phyloP scores from a whole-genome alignment of 2,329 filamentous ascomycete genomes.

The Rugonectria rugulosa region DNA sequence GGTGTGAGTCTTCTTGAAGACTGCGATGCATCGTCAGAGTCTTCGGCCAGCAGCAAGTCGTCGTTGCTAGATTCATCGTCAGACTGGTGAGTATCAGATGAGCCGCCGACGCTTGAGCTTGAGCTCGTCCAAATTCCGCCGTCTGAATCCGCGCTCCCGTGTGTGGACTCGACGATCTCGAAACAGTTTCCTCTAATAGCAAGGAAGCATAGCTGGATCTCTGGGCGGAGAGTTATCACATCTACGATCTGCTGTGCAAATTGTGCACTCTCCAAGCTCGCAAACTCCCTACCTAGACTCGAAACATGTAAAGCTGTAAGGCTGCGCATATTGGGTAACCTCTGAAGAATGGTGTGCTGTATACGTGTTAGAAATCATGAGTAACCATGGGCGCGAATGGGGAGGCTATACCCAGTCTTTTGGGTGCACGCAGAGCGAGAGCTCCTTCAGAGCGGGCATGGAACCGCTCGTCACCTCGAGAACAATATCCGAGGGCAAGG shows the following conservation, averaged over 20 bases:
- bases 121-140: slow-evolving; percentile 18
- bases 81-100: slow-evolving; percentile 13
- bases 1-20: slow-evolving; percentile 14
- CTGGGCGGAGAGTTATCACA: slow-evolving; percentile 23
- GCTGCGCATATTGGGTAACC: slow-evolving; percentile 21
- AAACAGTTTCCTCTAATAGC: slow-evolving; percentile 18
- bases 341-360: slow-evolving; percentile 22
- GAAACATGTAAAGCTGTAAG: slow-evolving; percentile 21
- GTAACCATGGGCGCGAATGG: not conserved
- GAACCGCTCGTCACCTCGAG: slow-evolving; percentile 24
- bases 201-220: slow-evolving; percentile 17
- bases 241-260: slow-evolving; percentile 23
- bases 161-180: slow-evolving; percentile 19
- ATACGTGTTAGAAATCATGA: slow-evolving; percentile 1
- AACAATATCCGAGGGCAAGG: slow-evolving; percentile 19
- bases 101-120: slow-evolving; percentile 4
- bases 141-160: slow-evolving; percentile 11
- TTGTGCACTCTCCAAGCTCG: slow-evolving; percentile 2
- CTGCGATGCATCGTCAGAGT: slow-evolving; percentile 21
- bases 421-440: slow-evolving; percentile 16
- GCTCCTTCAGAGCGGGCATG: slow-evolving; percentile 22
- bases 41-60: slow-evolving; percentile 13
- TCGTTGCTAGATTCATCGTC: slow-evolving; percentile 15
- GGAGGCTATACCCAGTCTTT: slow-evolving; percentile 17
- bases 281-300: slow-evolving; percentile 12